These are phyloP conservation scores for Triglochin maritima DNA, from an alignment of 106 monocot species.

Conservation along the genomic window DNA sequence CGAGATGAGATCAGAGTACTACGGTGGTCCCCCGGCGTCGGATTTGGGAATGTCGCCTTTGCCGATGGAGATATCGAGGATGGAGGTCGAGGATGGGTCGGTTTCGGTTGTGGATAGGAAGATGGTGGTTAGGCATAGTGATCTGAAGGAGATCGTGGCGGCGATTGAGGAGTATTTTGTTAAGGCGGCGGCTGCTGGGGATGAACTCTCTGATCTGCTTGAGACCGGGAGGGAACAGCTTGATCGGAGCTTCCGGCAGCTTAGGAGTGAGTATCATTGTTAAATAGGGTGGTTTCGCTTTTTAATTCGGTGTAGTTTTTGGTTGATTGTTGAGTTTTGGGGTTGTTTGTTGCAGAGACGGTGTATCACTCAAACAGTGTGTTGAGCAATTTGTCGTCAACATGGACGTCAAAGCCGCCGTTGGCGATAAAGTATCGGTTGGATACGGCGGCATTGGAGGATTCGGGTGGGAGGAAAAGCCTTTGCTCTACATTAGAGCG, in stretches of 20 bases:
- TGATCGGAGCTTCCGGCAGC: conserved; percentile 78
- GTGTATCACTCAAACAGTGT: conserved; percentile 92
- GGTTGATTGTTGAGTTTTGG: background rate
- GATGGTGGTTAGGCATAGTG: conserved; percentile 66
- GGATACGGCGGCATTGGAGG: conserved; percentile 43
- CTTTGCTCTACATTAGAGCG: conserved; percentile 69
- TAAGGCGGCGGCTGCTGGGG: conserved; percentile 68
- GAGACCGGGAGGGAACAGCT: conserved; percentile 76
- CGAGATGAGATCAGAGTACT: too few relatives aligned
- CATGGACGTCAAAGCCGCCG: conserved; percentile 84
- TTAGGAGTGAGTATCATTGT: conserved; percentile 55
- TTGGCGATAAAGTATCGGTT: conserved; percentile 68
- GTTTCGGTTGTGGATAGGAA: conserved; percentile 15
- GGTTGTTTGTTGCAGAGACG: conserved; percentile 46
- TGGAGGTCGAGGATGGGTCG: conserved; percentile 9
- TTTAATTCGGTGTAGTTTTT: background rate
- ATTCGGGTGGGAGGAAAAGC: conserved; percentile 44
- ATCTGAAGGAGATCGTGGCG: conserved; percentile 67
- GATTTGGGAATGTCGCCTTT: conserved; percentile 25
- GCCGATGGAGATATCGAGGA: conserved; percentile 1
- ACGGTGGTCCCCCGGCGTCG: conserved; percentile 22
- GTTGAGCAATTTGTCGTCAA: conserved; percentile 71
- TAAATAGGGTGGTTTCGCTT: background rate
- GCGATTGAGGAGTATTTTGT: conserved; percentile 76
- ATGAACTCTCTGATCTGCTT: conserved; percentile 57